A percentile compares a stretch with the other conserved stretches of the same genome.
These are phyloP conservation scores for Paecilomyces sp. DNA, from an alignment of 2,329 filamentous ascomycete species.

Conservation along the genomic window DNA sequence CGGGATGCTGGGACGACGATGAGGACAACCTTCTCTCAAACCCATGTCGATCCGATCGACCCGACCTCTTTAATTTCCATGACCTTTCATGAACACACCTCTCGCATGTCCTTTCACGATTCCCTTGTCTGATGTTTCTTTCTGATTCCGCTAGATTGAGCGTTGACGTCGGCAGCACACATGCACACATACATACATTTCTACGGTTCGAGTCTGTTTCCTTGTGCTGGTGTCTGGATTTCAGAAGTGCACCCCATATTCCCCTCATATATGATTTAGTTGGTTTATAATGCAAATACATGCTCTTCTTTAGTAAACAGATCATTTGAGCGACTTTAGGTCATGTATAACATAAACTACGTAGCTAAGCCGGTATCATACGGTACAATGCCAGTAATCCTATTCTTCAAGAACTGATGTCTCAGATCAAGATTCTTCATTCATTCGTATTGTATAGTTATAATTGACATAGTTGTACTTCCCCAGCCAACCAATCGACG, in stretches of 20 bases:
- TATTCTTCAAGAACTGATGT: no score
- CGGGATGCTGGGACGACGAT: slow-evolving; percentile 31
- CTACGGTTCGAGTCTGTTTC: not conserved
- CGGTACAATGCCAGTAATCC: no score
- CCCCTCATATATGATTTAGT: not conserved
- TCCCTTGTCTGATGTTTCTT: slow-evolving; percentile 1
- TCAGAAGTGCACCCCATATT: not conserved
- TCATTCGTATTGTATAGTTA: no score
- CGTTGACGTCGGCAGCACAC: not conserved
- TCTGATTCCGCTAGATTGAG: slow-evolving; percentile 1
- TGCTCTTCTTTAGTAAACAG: not conserved
- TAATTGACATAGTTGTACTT: no score
- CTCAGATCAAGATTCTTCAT: no score
- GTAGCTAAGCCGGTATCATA: no score
- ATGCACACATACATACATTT: not conserved
- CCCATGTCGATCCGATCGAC: not conserved
- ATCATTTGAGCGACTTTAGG: no score
- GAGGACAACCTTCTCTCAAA: not conserved
- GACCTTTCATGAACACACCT: not conserved
- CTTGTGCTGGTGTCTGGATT: not conserved
- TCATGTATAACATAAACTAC: no score
- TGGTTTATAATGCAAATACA: not conserved
- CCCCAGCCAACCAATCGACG: no score
- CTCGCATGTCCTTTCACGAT: slow-evolving; percentile 7
- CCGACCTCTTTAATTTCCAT: not conserved